Base-by-base conservation (phyloP, 768 basidiomycete species). In the Tulasnella sp. region DNA sequence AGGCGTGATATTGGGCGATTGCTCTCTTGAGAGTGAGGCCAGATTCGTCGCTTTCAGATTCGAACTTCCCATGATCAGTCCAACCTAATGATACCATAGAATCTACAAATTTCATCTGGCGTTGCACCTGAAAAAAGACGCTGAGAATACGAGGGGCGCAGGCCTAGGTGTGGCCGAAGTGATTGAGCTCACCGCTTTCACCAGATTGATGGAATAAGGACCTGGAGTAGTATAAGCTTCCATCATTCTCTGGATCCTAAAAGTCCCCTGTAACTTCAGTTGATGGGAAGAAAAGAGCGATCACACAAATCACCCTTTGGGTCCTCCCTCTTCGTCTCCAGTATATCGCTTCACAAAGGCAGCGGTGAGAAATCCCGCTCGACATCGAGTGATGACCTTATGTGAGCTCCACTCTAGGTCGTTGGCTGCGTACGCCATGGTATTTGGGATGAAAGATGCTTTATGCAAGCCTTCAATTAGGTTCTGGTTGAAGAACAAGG, bases 181-280 rank as follows among this genome's bases (percentile, higher is more conserved):
- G 1, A 79, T 68, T 10, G 62, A 36, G 24, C 52, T 44, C 19
- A 80, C 80, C 24, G 80, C 80, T 31, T 78, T 71, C 14, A 58
- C 46, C n/a, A 80, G 34, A 27, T 80, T 78, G 42, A 80, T n/a
- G 34, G 80, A 80, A 36, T 52, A 80, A 18, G 80, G 79, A 6
- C 93, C 86, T 81, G 93, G 92, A 78, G 93, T 92, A 0, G 91
- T 91, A 81, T 94, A 93, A 92, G 92, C 93, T 5, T 88, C 89
- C 31, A 94, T 85, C 81, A 93, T 92, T 46, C 94, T 92, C 80
- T 93, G 92, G 21, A 93, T 84, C 1, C 91, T 92, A 40, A 38
- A 40, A 2, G 3, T 7, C 7, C 27, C 4, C 42, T n/a, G 24
- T 16, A 46, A 36, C 36, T 2, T 52, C 44, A 44, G 24, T 52